Conservation (phyloP, 2,329 filamentous ascomycete species). For the Sphaceloma murrayae region DNA sequence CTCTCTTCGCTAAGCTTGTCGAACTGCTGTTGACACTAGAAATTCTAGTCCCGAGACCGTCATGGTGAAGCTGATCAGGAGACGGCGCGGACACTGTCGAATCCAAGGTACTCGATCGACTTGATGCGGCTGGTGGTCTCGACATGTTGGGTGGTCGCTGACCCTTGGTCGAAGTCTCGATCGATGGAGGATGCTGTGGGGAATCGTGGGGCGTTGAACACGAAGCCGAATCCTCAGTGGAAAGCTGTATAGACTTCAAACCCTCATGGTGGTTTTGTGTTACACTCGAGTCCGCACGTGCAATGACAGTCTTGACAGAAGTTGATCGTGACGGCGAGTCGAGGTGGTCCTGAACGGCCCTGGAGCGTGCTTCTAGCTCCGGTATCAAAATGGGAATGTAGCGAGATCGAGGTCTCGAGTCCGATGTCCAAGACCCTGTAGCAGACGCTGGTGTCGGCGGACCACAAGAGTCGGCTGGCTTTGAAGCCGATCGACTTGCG, state of each 20-base stretch:
- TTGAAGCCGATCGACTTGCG: background rate
- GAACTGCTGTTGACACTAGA: slow-evolving; percentile 39
- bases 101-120: slow-evolving; percentile 40
- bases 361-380: slow-evolving; percentile 26
- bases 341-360: background rate
- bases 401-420: slow-evolving; percentile 27
- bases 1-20: slow-evolving; percentile 37
- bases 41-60: slow-evolving; percentile 30
- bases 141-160: slow-evolving; percentile 32
- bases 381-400: slow-evolving; percentile 38
- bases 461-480: background rate
- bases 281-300: slow-evolving; percentile 29
- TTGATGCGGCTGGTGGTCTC: slow-evolving; percentile 34
- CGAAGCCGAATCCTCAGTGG: no score
- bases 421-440: slow-evolving; percentile 17
- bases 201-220: slow-evolving; percentile 22
- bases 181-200: slow-evolving; percentile 22
- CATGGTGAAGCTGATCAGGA: slow-evolving; percentile 32
- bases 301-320: slow-evolving; percentile 41
- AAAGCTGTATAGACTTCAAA: no score
- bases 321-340: slow-evolving; percentile 5
- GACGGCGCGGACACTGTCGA: slow-evolving; percentile 38
- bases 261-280: slow-evolving; percentile 31
- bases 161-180: slow-evolving; percentile 21
- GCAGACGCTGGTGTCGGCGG: slow-evolving; percentile 1